Base-by-base conservation (phyloP, 352 stramenopile genomes). In the Globisporangium iwayamae region DNA sequence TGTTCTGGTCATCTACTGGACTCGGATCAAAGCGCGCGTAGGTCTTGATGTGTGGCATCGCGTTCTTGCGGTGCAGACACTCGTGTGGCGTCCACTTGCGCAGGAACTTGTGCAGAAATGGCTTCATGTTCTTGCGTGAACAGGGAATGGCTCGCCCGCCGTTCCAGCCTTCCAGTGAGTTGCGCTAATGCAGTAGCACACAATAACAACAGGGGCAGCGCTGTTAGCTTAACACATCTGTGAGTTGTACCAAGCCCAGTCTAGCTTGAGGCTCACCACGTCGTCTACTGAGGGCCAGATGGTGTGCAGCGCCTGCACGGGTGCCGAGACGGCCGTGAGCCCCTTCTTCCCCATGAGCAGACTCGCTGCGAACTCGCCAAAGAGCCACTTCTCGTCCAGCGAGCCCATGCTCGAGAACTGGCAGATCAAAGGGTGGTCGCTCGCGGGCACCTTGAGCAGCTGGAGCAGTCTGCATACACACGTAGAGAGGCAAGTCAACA, bases 391-490 rank as follows among this genome's bases (percentile, higher is more conserved):
- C 39, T 93, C 84, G 28, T 91, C 81, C 18, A 94, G 69, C 11
- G 86, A 94, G 0, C 86, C 86, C 30, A 93, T 62, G 59, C 86
- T 94, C 1, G 86, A 94, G 65, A 91, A 92, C 83, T 94, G 84
- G 47, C 82, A 91, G 20, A 93, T 81, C 32, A 93, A 62, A 16
- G 84, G 84, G 28, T 93, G 73, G 55, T 87, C 76, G 41, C 78
- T 86, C 14, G 48, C 38, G 13, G 76, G 72, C 11, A 80, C 66
- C 20, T 83, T 70, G 25, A 86, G 74, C 57, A 74, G 60, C 57
- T 85, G 70, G 11, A 93, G 55, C 22, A 93, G 61, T 34, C 80
- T 93, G 57, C 20, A 39, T 25, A 67, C 13, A 53, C 32, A 63
- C 11, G 10, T 2, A 28, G 25, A 28, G 25, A 28, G 25, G 25